These are phyloP conservation scores for Populus hybrid DNA, from an alignment of 441 rosid species.

Conservation along the genomic window DNA sequence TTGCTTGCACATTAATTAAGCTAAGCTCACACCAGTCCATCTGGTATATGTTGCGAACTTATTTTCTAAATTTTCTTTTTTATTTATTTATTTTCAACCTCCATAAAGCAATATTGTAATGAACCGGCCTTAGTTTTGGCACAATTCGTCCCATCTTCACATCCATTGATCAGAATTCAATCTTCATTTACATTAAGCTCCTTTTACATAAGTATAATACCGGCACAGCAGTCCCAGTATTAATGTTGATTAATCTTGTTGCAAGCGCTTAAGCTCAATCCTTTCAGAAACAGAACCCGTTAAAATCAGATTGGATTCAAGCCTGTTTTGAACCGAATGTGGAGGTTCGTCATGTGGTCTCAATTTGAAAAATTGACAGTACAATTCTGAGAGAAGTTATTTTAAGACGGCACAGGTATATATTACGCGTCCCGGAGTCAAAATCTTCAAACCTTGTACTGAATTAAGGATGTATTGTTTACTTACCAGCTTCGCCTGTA, in stretches of 20 bases:
- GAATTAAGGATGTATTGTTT: neutral
- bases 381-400: neutral
- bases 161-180: neutral
- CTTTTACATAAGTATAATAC: neutral
- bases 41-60: neutral
- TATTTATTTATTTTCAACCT: too few species aligned
- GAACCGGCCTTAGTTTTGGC: neutral
- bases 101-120: too few species aligned
- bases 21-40: neutral
- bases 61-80: neutral
- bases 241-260: neutral
- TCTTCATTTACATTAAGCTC: neutral
- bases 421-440: neutral
- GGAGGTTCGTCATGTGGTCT: neutral
- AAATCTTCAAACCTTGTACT: neutral
- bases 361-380: too few species aligned
- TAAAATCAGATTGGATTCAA: neutral
- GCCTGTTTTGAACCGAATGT: neutral
- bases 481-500: neutral
- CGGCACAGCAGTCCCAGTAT: neutral
- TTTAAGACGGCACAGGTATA: neutral
- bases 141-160: neutral
- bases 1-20: constrained; percentile 24
- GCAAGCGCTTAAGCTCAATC: neutral
- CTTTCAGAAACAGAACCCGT: neutral